These are phyloP conservation scores for Abortiporus biennis DNA, from an alignment of 1,284 basidiomycete genomes.

Conservation along the genomic window DNA sequence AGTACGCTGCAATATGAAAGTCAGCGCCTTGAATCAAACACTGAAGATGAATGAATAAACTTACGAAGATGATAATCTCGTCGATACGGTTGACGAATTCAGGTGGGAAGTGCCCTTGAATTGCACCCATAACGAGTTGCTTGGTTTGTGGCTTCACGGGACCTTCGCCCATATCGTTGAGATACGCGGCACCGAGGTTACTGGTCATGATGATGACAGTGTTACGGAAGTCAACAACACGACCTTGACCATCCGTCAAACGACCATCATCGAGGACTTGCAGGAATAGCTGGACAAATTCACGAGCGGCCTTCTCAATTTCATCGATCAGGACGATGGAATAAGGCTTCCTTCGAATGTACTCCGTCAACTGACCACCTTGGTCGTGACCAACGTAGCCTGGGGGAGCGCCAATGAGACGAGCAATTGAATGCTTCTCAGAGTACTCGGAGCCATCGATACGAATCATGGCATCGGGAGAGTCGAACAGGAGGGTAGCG, in stretches of 20 bases:
- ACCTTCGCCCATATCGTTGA: slow-evolving; percentile 76
- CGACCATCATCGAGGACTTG: slow-evolving; percentile 96
- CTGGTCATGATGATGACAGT: slow-evolving; percentile 94
- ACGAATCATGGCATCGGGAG: slow-evolving; percentile 85
- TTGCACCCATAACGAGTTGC: slow-evolving; percentile 70
- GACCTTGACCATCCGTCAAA: slow-evolving; percentile 84
- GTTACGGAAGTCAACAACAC: slow-evolving; percentile 75
- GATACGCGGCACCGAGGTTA: slow-evolving; percentile 78
- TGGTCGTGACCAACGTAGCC: slow-evolving; percentile 92
- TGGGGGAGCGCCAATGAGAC: slow-evolving; percentile 86
- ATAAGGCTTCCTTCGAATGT: slow-evolving; percentile 84
- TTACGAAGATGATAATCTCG: slow-evolving; percentile 84
- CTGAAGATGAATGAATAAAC: slow-evolving; percentile 23
- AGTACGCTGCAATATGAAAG: slow-evolving; percentile 46
- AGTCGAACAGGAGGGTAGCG: slow-evolving; percentile 85
- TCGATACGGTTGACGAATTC: slow-evolving; percentile 93
- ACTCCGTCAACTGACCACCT: slow-evolving; percentile 90
- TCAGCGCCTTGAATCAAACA: background rate
- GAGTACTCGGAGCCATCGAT: slow-evolving; percentile 92
- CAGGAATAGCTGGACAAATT: slow-evolving; percentile 89
- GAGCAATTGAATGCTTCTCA: slow-evolving; percentile 88
- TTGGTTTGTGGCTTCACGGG: slow-evolving; percentile 60
- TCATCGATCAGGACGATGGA: slow-evolving; percentile 79
- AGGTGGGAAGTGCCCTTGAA: slow-evolving; percentile 84
- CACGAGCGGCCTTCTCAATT: slow-evolving; percentile 87